These are phyloP conservation scores for Debaryomycetaceae sp. DNA, from an alignment of 1,139 yeast genomes.

Conservation along the genomic window DNA sequence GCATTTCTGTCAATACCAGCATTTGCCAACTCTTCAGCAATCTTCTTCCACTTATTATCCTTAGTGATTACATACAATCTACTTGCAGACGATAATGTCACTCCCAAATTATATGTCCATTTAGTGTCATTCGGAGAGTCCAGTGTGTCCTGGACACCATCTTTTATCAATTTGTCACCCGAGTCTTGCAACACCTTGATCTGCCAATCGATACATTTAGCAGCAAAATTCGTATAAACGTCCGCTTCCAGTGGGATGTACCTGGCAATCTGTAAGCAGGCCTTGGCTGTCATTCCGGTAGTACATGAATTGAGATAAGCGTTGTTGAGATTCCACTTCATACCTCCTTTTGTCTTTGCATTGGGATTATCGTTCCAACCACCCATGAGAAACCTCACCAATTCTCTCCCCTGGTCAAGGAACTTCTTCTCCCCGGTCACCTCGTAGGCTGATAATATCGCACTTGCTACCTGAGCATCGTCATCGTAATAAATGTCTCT, in stretches of 20 bases:
- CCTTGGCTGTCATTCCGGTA: constrained; percentile 69
- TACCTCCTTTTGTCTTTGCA: constrained; percentile 52
- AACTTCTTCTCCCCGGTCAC: constrained; percentile 56
- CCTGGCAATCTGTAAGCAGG: constrained; percentile 57
- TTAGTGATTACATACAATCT: constrained; percentile 51
- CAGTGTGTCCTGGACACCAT: constrained; percentile 55
- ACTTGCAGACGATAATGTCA: constrained; percentile 56
- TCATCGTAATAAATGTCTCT: constrained; percentile 71
- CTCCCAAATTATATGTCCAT: constrained; percentile 71
- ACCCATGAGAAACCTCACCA: constrained; percentile 61
- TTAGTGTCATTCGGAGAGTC: constrained; percentile 48
- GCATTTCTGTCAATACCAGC: constrained; percentile 57
- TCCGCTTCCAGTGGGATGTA: constrained; percentile 47
- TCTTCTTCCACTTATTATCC: constrained; percentile 51
- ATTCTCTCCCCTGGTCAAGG: constrained; percentile 56
- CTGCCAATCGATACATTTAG: constrained; percentile 53
- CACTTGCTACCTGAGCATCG: constrained; percentile 72
- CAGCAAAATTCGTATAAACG: constrained; percentile 50
- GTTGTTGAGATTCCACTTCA: constrained; percentile 64
- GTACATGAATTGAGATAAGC: constrained; percentile 63
- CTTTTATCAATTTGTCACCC: constrained; percentile 55
- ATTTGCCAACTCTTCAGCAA: constrained; percentile 57
- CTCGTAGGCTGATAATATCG: constrained; percentile 64
- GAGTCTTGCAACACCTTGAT: constrained; percentile 51
- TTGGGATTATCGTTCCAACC: constrained; percentile 55